Conservation (phyloP, 208 protist genomes). For the Porcisia deanei region DNA sequence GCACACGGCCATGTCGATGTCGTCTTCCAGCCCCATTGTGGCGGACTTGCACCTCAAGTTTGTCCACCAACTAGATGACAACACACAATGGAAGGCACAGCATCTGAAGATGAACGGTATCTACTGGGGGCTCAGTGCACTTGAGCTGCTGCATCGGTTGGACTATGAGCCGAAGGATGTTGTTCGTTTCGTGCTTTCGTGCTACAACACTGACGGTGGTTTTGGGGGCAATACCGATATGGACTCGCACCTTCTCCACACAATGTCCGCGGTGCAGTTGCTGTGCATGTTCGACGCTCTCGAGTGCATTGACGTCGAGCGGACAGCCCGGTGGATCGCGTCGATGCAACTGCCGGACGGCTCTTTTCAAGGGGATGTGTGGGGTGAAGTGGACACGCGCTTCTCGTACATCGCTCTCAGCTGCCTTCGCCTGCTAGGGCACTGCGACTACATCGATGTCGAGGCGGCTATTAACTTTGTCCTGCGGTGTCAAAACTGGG, state of each 20-base stretch:
- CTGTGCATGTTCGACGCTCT: constrained; percentile 84
- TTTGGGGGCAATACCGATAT: constrained; percentile 97
- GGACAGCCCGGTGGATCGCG: constrained; percentile 74
- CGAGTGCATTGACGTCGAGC: constrained; percentile 63
- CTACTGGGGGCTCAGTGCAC: constrained; percentile 96
- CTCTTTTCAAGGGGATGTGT: constrained; percentile 98
- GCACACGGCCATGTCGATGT: not conserved
- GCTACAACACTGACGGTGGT: constrained; percentile 94
- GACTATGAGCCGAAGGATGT: constrained; percentile 90
- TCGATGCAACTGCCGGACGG: constrained; percentile 97
- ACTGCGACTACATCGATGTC: constrained; percentile 81
- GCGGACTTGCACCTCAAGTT: constrained; percentile 78
- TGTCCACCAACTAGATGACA: constrained; percentile 73
- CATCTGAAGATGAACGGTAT: constrained; percentile 97
- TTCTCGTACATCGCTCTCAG: constrained; percentile 98
- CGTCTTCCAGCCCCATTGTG: constrained; percentile 24
- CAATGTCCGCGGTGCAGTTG: constrained; percentile 97
- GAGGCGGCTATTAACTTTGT: constrained; percentile 92
- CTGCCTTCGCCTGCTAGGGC: constrained; percentile 92
- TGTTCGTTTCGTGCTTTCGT: constrained; percentile 92
- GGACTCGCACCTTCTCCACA: constrained; percentile 99
- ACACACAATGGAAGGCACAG: constrained; percentile 93
- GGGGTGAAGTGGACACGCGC: constrained; percentile 98
- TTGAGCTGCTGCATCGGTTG: constrained; percentile 66
- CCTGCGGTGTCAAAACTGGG: constrained; percentile 97